A percentile compares a stretch with the other conserved stretches of the same genome.
These are phyloP conservation scores for Purshia tridentata DNA, from an alignment of 306 rosid species.

Conservation along the genomic window DNA sequence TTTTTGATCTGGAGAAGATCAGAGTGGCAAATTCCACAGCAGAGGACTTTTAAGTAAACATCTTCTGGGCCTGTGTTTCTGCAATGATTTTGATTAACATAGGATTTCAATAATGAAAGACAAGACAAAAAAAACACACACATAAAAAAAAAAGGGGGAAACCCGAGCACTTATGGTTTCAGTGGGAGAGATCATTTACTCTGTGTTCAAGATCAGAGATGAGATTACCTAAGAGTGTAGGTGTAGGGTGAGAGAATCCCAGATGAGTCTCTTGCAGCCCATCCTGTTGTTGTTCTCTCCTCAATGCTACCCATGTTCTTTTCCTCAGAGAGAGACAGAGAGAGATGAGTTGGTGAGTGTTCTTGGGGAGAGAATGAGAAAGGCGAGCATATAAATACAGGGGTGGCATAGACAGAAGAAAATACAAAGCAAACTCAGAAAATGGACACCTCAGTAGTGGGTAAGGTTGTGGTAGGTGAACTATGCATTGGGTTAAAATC, in stretches of 20 bases:
- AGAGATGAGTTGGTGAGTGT: background rate
- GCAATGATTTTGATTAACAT: constrained; percentile 19
- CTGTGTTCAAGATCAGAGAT: background rate
- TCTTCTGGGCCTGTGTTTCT: constrained; percentile 82
- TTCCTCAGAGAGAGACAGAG: background rate
- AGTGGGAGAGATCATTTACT: no score
- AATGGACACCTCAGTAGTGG: background rate
- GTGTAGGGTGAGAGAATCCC: constrained; percentile 86
- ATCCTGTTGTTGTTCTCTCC: constrained; percentile 61
- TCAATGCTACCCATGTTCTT: constrained; percentile 51
- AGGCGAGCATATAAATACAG: background rate
- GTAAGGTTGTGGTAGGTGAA: constrained; percentile 17
- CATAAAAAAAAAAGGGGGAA: no score
- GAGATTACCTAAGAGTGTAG: constrained; percentile 55
- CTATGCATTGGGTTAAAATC: background rate
- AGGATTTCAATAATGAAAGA: no score
- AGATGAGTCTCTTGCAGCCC: constrained; percentile 89
- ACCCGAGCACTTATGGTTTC: no score
- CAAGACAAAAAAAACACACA: no score
- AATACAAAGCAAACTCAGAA: background rate
- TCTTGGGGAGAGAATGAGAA: background rate
- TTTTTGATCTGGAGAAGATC: constrained; percentile 79
- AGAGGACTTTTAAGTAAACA: constrained; percentile 66
- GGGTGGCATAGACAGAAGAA: background rate
- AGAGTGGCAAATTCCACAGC: constrained; percentile 85